A percentile compares a stretch with the other conserved stretches of the same genome.
These are phyloP conservation scores for Fusarium verrucosum DNA, from an alignment of 2,329 filamentous ascomycete species.

Conservation along the genomic window DNA sequence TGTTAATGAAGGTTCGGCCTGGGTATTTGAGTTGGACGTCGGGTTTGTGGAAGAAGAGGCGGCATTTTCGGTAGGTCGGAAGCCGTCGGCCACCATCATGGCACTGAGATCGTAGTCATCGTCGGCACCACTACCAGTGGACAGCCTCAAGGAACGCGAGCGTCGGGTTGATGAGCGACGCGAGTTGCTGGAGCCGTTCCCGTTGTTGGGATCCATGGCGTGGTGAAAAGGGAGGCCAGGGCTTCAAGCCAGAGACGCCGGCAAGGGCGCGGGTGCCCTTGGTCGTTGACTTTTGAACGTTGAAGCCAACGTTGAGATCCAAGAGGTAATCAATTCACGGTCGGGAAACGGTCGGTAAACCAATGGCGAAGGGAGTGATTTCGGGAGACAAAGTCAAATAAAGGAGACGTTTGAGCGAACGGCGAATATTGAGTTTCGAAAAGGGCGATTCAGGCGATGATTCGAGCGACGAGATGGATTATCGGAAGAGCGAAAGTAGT, in stretches of 20 bases:
- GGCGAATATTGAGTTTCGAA: slow-evolving; percentile 9
- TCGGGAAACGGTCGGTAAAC: slow-evolving; percentile 16
- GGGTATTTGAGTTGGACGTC: slow-evolving; percentile 39
- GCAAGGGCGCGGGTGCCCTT: slow-evolving; percentile 41
- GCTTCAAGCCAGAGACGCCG: slow-evolving; percentile 41
- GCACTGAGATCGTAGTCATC: slow-evolving; percentile 61
- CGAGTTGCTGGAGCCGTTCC: slow-evolving; percentile 53
- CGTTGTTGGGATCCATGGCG: slow-evolving; percentile 54
- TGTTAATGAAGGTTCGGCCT: slow-evolving; percentile 10
- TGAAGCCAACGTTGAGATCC: slow-evolving; percentile 24
- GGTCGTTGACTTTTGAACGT: slow-evolving; percentile 31
- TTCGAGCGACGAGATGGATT: background rate
- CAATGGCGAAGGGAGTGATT: slow-evolving; percentile 21
- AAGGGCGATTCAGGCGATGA: background rate
- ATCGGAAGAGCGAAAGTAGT: slow-evolving; percentile 14
- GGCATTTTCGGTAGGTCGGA: slow-evolving; percentile 52
- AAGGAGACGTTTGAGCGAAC: slow-evolving; percentile 10
- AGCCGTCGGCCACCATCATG: slow-evolving; percentile 63
- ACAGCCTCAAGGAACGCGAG: slow-evolving; percentile 55
- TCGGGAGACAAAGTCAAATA: background rate
- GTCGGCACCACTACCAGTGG: slow-evolving; percentile 46
- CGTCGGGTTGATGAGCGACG: slow-evolving; percentile 55
- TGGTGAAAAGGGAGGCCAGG: slow-evolving; percentile 31
- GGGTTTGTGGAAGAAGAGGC: slow-evolving; percentile 3
- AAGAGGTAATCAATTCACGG: slow-evolving; percentile 26